Conservation (phyloP, 179 eudicot species). For the Sideroxylon spinosum region DNA sequence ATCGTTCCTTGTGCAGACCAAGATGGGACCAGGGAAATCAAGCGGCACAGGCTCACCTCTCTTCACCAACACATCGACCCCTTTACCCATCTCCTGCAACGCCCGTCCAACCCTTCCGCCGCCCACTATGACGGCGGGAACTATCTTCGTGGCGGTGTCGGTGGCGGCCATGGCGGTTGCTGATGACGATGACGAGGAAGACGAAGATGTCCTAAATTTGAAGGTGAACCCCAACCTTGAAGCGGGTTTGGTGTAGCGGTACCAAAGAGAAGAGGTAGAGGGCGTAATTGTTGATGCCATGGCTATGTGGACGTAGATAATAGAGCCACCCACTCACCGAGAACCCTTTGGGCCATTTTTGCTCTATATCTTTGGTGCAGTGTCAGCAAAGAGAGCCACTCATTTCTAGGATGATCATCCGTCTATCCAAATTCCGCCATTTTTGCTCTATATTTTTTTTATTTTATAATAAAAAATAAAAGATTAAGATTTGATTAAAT, state of each 20-base stretch:
- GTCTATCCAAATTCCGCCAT: not conserved
- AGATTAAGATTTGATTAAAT: too few relatives aligned
- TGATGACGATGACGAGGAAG: conserved; percentile 10
- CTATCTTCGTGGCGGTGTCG: conserved; percentile 29
- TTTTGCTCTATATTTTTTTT: too few relatives aligned
- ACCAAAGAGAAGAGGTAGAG: conserved; percentile 24
- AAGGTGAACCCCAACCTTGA: conserved; percentile 13
- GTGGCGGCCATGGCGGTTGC: conserved; percentile 27
- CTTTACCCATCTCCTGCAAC: conserved; percentile 72
- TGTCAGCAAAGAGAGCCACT: conserved; percentile 29
- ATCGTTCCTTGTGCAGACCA: conserved; percentile 92
- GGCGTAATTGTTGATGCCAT: conserved; percentile 24
- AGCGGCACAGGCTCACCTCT: conserved; percentile 77
- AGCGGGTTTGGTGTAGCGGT: conserved; percentile 28
- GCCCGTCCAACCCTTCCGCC: conserved; percentile 92
- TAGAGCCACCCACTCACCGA: not conserved
- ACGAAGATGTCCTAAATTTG: conserved; percentile 18
- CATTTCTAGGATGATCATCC: conserved; percentile 10
- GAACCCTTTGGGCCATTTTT: conserved; percentile 17
- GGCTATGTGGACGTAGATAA: not conserved
- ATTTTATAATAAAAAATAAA: too few relatives aligned
- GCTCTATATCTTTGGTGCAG: not conserved
- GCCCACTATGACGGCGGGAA: conserved; percentile 80
- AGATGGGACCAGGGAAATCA: conserved; percentile 75
- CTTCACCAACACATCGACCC: conserved; percentile 64